Percentiles rank a stretch among this genome's conserved stretches.
Evolutionary conservation across 768 basidiomycete species (phyloP).

Genomic region (Lenzites betulinus): DNA sequence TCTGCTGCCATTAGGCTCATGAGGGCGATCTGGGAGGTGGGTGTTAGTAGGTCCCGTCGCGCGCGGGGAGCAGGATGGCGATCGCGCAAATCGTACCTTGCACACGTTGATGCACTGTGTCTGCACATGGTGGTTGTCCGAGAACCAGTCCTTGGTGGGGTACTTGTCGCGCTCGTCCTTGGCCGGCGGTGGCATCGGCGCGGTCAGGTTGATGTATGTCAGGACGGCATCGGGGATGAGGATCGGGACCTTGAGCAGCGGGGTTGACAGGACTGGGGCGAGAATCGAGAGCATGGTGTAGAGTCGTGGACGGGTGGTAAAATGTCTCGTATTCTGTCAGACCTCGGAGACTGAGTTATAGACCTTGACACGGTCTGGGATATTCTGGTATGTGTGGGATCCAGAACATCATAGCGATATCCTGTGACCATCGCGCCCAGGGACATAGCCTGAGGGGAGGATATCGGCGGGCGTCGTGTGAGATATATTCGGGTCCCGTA

Average conservation of each 20-base stretch:
- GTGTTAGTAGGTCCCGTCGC: too few relatives aligned
- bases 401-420: too few relatives aligned
- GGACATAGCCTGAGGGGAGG: too few relatives aligned
- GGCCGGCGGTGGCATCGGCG: background rate
- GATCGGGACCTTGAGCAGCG: conserved; percentile 15
- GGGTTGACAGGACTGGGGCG: conserved; percentile 5
- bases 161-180: background rate
- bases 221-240: background rate
- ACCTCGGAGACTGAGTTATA: background rate
- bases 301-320: background rate
- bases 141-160: background rate
- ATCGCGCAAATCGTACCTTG: background rate
- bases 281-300: background rate
- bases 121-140: background rate
- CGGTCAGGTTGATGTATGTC: background rate
- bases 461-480: too few relatives aligned
- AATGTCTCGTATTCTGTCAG: background rate
- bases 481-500: too few relatives aligned
- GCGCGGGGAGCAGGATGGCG: background rate
- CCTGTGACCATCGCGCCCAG: too few relatives aligned
- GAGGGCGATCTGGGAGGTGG: background rate
- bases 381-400: too few relatives aligned
- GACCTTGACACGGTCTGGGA: too few relatives aligned
- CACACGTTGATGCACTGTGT: background rate
- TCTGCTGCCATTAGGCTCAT: background rate